Conservation (phyloP, 2,329 filamentous ascomycete genomes). For the Hypoxylon sp. region DNA sequence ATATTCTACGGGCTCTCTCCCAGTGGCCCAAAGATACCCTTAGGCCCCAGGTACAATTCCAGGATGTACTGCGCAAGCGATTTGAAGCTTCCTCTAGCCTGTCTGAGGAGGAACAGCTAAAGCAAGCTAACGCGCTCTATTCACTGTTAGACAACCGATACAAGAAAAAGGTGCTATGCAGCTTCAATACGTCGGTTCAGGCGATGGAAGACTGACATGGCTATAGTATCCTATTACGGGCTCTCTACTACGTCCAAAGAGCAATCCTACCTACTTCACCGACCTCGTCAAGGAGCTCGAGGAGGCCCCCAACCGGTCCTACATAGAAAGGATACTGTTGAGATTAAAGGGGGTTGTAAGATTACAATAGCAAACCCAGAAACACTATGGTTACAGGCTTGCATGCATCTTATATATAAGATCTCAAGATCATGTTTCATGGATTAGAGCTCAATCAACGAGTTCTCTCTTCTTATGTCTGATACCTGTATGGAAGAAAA, state of each 20-base stretch:
- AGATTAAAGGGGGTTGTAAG: slow-evolving; percentile 70
- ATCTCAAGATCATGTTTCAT: background rate
- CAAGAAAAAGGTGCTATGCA: slow-evolving; percentile 62
- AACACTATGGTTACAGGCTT: background rate
- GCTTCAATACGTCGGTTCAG: background rate
- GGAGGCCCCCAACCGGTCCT: slow-evolving; percentile 69
- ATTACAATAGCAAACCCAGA: slow-evolving; percentile 57
- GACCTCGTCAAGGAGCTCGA: slow-evolving; percentile 72
- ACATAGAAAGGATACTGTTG: slow-evolving; percentile 64
- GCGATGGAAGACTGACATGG: background rate
- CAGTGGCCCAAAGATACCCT: slow-evolving; percentile 74
- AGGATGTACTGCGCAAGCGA: slow-evolving; percentile 63
- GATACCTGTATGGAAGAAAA: background rate
- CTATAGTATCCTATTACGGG: slow-evolving; percentile 62
- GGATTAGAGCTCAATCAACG: background rate
- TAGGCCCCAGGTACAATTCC: slow-evolving; percentile 72
- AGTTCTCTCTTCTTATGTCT: background rate
- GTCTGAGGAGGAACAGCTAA: slow-evolving; percentile 62
- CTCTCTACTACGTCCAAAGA: slow-evolving; percentile 66
- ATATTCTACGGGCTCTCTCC: slow-evolving; percentile 63
- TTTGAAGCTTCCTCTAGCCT: slow-evolving; percentile 53
- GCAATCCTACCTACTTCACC: slow-evolving; percentile 73
- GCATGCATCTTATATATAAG: slow-evolving; percentile 5
- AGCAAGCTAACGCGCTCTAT: slow-evolving; percentile 70
- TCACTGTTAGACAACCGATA: slow-evolving; percentile 71